Evolutionary conservation across 2,329 filamentous ascomycete species (phyloP), one percentile per base, ranked within the genome.

Genomic region (Helicocarpus griseus): DNA sequence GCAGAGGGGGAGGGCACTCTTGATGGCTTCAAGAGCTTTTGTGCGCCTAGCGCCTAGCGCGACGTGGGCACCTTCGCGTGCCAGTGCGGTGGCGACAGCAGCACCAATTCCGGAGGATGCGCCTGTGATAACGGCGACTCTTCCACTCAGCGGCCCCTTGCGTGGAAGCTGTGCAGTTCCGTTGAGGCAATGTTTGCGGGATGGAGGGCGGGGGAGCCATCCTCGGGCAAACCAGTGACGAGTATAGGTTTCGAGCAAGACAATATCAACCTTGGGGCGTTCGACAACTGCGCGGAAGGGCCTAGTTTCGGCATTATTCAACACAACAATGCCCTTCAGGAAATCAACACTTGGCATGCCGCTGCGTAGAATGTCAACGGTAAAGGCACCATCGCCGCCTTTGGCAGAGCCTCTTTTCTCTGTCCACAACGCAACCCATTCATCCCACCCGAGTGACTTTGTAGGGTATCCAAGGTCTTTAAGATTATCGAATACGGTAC

Each of bases 171-270:
- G 44, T 3, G 66, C 67, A 19, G 71, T 63, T 5, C 73, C 72
- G 29, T 72, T 72, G 2, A 72, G 65, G 46, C 73, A 70, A 44
- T 71, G 64, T 11, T 73, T 72, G 5, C 74, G 75, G 3, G 71
- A 71, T 3, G 86, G 86, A 17, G 83, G 76, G 2, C 72, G 74
- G 5, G 80, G 75, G 4, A 91, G 74, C 87, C 87, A 91, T 41
- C 87, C 87, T 65, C 87, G 74, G 17, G 85, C 85, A 62, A 85
- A 90, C 76, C 87, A 91, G 65, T 90, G 85, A 14, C 87, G 83
- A 21, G 84, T 80, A 63, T 91, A 91, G 0, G 82, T 90, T 65
- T 87, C 82, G 5, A 89, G 77, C n/a, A 91, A 72, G 13, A 79
- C 74, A 17, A 69, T 73, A 61, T 89, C 84, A 22, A 89, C 83